Conservation (phyloP, 164 flowering plant species). For the Tetrastigma voinierianum region DNA sequence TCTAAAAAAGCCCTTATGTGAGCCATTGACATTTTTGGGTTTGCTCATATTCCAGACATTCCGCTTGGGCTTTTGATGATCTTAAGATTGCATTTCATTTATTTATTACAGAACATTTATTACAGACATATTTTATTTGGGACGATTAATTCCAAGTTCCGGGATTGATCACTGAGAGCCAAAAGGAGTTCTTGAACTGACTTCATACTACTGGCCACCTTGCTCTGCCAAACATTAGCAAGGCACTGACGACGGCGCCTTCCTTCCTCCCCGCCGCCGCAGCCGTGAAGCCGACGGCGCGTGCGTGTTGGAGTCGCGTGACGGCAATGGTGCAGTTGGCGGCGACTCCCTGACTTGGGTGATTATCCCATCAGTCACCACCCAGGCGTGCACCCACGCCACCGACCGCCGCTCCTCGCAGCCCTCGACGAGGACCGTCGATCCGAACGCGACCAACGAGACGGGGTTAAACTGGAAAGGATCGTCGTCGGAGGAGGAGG, state of each 20-base stretch:
- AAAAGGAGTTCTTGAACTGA: slow-evolving; percentile 25
- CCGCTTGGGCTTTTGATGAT: too few relatives aligned
- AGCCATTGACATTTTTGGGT: too few relatives aligned
- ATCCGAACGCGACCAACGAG: slow-evolving; percentile 38
- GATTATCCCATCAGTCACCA: slow-evolving; percentile 49
- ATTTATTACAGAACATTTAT: neutral
- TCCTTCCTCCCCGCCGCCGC: too few relatives aligned
- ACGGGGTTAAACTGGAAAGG: slow-evolving; percentile 34
- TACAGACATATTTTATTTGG: too few relatives aligned
- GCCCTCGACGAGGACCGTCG: slow-evolving; percentile 60
- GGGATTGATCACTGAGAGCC: slow-evolving; percentile 17
- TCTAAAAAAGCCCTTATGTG: too few relatives aligned
- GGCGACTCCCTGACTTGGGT: slow-evolving; percentile 66
- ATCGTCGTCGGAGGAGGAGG: too few relatives aligned
- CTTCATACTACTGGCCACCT: slow-evolving; percentile 8
- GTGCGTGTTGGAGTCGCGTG: slow-evolving; percentile 21
- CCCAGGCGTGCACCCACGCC: slow-evolving; percentile 76
- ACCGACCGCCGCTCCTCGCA: slow-evolving; percentile 29
- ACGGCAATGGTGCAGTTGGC: slow-evolving; percentile 64
- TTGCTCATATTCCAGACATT: too few relatives aligned
- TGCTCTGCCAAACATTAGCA: slow-evolving; percentile 23
- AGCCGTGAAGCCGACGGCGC: neutral
- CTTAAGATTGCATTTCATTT: too few relatives aligned
- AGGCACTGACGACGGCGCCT: too few relatives aligned
- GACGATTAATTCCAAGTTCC: neutral